Percentiles rank a stretch among this genome's conserved stretches.
phyloP scores from a whole-genome alignment of 1,284 basidiomycete genomes.

The Marasmius sp. region DNA sequence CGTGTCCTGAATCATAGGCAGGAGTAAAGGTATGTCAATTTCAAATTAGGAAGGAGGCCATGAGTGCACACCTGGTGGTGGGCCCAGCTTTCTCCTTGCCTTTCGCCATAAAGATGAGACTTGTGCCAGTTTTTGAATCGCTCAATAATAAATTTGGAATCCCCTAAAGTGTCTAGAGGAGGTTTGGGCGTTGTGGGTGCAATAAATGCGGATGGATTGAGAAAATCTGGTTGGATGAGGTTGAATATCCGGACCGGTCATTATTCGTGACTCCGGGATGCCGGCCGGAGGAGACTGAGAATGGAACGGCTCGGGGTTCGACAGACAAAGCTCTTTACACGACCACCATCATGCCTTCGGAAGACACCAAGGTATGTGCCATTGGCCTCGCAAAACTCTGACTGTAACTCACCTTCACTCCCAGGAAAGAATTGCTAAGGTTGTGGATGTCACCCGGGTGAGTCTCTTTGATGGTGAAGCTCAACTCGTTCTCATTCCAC shows the following conservation, averaged over 20 bases:
- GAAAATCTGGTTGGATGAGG: background rate
- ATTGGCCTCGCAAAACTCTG: background rate
- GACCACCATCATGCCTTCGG: constrained; percentile 66
- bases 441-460: constrained; percentile 78
- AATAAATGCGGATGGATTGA: background rate
- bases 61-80: background rate
- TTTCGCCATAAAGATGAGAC: background rate
- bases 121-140: background rate
- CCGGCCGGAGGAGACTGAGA: too few relatives aligned
- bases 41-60: background rate
- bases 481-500: constrained; percentile 5
- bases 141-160: background rate
- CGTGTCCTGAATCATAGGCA: background rate
- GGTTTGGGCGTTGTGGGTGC: background rate
- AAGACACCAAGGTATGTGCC: constrained; percentile 76
- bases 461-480: constrained; percentile 28
- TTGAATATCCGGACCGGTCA: background rate
- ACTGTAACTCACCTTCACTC: constrained; percentile 4
- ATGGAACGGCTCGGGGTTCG: too few relatives aligned
- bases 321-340: background rate
- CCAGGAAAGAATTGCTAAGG: constrained; percentile 79
- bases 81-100: background rate
- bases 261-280: too few relatives aligned
- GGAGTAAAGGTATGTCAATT: background rate
- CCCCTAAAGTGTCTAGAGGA: background rate